A percentile compares a stretch with the other conserved stretches of the same genome.
These are phyloP conservation scores for Coniochaeta sp. DNA, from an alignment of 2,329 filamentous ascomycete genomes.

Conservation along the genomic window DNA sequence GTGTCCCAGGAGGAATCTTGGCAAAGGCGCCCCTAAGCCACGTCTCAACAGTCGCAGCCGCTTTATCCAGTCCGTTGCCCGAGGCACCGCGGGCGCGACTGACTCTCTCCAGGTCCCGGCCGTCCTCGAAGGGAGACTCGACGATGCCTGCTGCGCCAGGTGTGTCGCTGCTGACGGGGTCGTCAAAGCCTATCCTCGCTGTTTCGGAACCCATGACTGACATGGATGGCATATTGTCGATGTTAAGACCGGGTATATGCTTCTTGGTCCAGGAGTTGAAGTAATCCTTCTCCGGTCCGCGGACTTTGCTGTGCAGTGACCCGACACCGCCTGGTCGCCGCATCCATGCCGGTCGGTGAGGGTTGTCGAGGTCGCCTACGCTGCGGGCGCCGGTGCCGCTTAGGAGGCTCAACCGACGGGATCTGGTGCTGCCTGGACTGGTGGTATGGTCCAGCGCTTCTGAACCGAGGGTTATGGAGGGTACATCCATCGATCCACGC, in stretches of 20 bases:
- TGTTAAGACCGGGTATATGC: slow-evolving; percentile 72
- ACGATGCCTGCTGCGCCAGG: slow-evolving; percentile 30
- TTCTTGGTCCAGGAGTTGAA: slow-evolving; percentile 79
- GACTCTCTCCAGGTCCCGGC: slow-evolving; percentile 31
- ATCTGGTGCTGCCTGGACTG: slow-evolving; percentile 26
- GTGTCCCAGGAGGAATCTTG: slow-evolving; percentile 46
- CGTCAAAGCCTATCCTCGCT: slow-evolving; percentile 48
- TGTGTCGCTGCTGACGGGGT: slow-evolving; percentile 19
- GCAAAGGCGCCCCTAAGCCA: slow-evolving; percentile 82
- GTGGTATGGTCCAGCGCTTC: slow-evolving; percentile 15
- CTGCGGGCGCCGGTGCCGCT: slow-evolving; percentile 28
- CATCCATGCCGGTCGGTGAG: slow-evolving; percentile 53
- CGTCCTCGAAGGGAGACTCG: slow-evolving; percentile 43
- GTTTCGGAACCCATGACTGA: slow-evolving; percentile 56
- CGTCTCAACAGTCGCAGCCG: slow-evolving; percentile 80
- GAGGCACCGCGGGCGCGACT: slow-evolving; percentile 26
- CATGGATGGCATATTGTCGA: slow-evolving; percentile 61
- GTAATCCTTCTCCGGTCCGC: slow-evolving; percentile 76
- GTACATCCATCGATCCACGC: slow-evolving; percentile 55
- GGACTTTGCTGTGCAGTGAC: slow-evolving; percentile 64
- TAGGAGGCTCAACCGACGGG: slow-evolving; percentile 36
- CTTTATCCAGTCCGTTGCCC: slow-evolving; percentile 63
- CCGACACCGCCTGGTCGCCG: slow-evolving; percentile 84
- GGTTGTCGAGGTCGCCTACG: slow-evolving; percentile 20
- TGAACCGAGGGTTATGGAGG: slow-evolving; percentile 34